Base-by-base conservation (phyloP, 768 basidiomycete genomes). In the Tricholoma saponaceum region DNA sequence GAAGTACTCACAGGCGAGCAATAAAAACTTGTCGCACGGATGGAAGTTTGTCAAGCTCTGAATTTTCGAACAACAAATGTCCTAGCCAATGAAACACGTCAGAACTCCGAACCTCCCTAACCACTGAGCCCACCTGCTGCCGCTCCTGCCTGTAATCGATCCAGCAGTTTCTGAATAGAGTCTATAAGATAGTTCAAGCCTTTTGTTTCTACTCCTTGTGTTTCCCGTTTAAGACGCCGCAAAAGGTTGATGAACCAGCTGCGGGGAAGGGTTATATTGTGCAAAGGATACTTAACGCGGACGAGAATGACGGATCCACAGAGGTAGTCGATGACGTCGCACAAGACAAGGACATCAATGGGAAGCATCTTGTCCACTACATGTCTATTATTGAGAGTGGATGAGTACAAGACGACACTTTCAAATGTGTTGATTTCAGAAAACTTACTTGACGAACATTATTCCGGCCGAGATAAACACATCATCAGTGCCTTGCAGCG, bases 181-280 rank as follows among this genome's bases (percentile, higher is more conserved):
- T 23, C 26, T 69, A 58, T 2, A 72, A 58, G 3, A 28, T 2
- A 1, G 54, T 22, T 12, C 51, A 52, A 20, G 60, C 60, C 0
- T 22, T 47, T 47, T 47, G 49, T 60, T 51, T 62, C 28, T 16
- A 39, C 58, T 39, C n/a, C 6, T n/a, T 37, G 58, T 32, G 4
- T 60, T 30, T 65, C 58, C 35, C 53, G 51, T 9, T 70, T 58
- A 54, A 67, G 52, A 16, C 59, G 57, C 14, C 70, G 32, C 18
- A 84, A 23, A 52, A 26, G 51, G 22, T 22, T 52, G 22, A 52
- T 37, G 7, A 52, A 62, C 84, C 84, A 87, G 52, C 75, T 79
- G 2, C 76, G 76, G 0, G 86, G 86, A 32, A 87, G 72, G 4
- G 78, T 77, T 25, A 83, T 60, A 14, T 74, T 71, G 62, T 86